Percentiles rank a stretch among this genome's conserved stretches.
Evolutionary conservation across 176 grass and related monocot species (phyloP).

Genomic region (Chrysopogon serrulatus): DNA sequence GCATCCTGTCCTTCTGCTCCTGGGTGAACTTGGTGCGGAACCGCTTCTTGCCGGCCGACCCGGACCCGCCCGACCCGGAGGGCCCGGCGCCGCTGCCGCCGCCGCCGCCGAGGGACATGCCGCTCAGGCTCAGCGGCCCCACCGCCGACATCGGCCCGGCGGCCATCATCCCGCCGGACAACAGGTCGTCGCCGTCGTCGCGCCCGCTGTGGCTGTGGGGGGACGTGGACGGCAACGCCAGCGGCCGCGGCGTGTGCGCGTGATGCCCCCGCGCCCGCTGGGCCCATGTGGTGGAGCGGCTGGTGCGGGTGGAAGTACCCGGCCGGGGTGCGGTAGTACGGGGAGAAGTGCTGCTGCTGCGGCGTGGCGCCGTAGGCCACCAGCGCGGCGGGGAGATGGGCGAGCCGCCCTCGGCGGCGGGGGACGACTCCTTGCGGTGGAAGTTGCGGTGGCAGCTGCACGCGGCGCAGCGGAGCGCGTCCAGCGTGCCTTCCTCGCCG

Average conservation of each 20-base stretch:
- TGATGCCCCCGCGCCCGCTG: slow-evolving; percentile 2
- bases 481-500: slow-evolving; percentile 62
- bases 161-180: slow-evolving; percentile 28
- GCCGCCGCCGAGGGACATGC: slow-evolving; percentile 29
- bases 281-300: slow-evolving; percentile 14
- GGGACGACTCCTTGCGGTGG: slow-evolving; percentile 53
- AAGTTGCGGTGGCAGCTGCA: slow-evolving; percentile 92
- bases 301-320: slow-evolving; percentile 42
- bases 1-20: slow-evolving; percentile 97
- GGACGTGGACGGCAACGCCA: slow-evolving; percentile 54
- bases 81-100: background rate
- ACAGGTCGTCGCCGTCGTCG: slow-evolving; percentile 45
- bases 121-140: slow-evolving; percentile 25
- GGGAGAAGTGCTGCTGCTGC: slow-evolving; percentile 46
- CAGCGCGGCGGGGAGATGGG: slow-evolving; percentile 36
- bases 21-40: slow-evolving; percentile 85
- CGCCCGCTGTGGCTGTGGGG: slow-evolving; percentile 35
- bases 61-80: slow-evolving; percentile 43
- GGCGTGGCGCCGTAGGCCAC: slow-evolving; percentile 36
- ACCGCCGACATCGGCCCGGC: slow-evolving; percentile 28
- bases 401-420: slow-evolving; percentile 18
- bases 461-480: slow-evolving; percentile 82
- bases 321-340: slow-evolving; percentile 58
- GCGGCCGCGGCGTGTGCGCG: slow-evolving; percentile 8
- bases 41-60: slow-evolving; percentile 79